Conservation (phyloP, 805 yeast species). For the Schwanniomyces polymorphus region DNA sequence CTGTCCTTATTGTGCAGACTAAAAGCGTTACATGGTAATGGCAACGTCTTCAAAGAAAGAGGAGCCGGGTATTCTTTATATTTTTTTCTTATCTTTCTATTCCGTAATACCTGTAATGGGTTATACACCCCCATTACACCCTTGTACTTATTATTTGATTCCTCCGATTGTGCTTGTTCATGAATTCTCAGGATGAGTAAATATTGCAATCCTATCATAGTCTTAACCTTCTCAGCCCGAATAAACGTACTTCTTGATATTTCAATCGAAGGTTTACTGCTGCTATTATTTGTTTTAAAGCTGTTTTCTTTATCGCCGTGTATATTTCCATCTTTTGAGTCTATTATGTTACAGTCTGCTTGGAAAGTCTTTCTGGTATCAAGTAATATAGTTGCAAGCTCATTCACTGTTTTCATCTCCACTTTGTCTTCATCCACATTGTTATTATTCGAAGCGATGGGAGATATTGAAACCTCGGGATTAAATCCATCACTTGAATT, state of each 20-base stretch:
- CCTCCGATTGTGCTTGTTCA: slow-evolving; percentile 17
- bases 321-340: slow-evolving; percentile 18
- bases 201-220: slow-evolving; percentile 51
- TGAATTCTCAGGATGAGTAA: slow-evolving; percentile 44
- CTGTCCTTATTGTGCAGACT: slow-evolving; percentile 30
- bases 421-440: neutral
- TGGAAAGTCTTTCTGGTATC: slow-evolving; percentile 44
- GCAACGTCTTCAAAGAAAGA: slow-evolving; percentile 47
- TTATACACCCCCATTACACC: slow-evolving; percentile 72
- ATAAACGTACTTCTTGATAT: slow-evolving; percentile 36
- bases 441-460: neutral
- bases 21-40: slow-evolving; percentile 67
- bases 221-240: slow-evolving; percentile 51
- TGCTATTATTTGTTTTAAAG: slow-evolving; percentile 3
- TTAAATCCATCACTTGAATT: slow-evolving; percentile 6
- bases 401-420: slow-evolving; percentile 17
- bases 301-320: neutral
- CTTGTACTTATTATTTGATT: slow-evolving; percentile 26
- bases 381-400: slow-evolving; percentile 36
- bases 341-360: slow-evolving; percentile 41
- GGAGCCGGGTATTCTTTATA: slow-evolving; percentile 48
- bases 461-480: slow-evolving; percentile 2
- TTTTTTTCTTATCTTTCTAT: slow-evolving; percentile 58
- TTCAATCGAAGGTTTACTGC: slow-evolving; percentile 2
- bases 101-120: slow-evolving; percentile 80